Base-by-base conservation (phyloP, 805 yeast species). In the Wickerhamiella hasegawae region DNA sequence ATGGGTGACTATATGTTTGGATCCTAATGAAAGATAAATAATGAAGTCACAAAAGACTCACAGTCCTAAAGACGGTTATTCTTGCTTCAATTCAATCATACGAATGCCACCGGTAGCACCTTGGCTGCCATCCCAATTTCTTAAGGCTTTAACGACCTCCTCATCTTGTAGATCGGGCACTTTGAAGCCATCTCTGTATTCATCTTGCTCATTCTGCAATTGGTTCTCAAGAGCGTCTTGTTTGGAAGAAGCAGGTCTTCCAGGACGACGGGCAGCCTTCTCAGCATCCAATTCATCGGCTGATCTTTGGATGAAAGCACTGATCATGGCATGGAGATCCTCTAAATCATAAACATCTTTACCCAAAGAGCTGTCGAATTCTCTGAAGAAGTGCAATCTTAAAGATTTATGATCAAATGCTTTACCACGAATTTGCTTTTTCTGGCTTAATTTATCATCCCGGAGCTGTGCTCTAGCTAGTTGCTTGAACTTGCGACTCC, bases 401-500 rank as follows among this genome's bases (percentile, higher is more conserved):
- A 36, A 42, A 41, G 40, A 40, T 40, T 52, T 35, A 28, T 41
- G 45, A 27, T 54, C 55, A 15, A 51, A 63, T 43, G 75, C 82
- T 40, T 68, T 65, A 33, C 70, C 68, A 10, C 60, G 46, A 34
- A 63, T 65, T 17, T 64, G 54, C 51, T 78, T 80, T 52, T 68
- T 71, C 34, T 63, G 63, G 25, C 64, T 68, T 34, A 87, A 57
- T 53, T 79, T 81, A 33, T 65, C 66, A 43, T 85, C 92, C 55
- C 98, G 69, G 31, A 83, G 58, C 2, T 93, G 72, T n/a, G 96
- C 96, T 43, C 90, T 65, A 37, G 76, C 76, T 34, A 87, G 60
- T 52, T 78, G 82, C 55, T 77, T 77, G 55, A 83, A 78, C 55
- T 84, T 87, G 36, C 95, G 69, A 8, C 96, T 94, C 49, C 76